phyloP scores from a whole-genome alignment of 140 eudicot genomes.

The Bidens hawaiensis region DNA sequence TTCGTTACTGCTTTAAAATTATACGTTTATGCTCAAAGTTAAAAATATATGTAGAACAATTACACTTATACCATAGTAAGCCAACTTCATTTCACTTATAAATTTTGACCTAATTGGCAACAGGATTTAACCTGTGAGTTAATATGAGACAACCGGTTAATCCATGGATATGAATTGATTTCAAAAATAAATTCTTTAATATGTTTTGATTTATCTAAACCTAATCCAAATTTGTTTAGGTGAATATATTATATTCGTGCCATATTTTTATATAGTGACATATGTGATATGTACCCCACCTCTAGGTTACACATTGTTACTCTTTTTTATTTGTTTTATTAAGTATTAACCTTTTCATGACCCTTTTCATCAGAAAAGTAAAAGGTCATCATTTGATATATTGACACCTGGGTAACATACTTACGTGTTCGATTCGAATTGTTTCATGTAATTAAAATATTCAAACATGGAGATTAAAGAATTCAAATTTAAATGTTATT shows the following conservation, averaged over 20 bases:
- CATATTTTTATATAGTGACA: neutral
- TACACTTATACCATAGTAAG: too few relatives aligned
- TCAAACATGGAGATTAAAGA: conserved; percentile 1
- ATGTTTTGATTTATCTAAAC: too few relatives aligned
- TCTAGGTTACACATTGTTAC: neutral
- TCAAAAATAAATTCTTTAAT: too few relatives aligned
- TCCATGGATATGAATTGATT: too few relatives aligned
- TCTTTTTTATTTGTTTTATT: neutral
- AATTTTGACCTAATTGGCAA: too few relatives aligned
- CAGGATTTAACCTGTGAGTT: too few relatives aligned
- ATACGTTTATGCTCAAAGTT: too few relatives aligned
- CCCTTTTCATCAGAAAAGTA: neutral
- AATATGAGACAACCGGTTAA: too few relatives aligned
- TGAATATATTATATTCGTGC: neutral
- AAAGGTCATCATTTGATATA: neutral
- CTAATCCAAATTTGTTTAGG: neutral
- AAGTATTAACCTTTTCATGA: neutral
- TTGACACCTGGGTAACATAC: neutral
- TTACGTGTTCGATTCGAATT: conserved; percentile 10
- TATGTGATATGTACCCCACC: too few relatives aligned
- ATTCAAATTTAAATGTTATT: neutral
- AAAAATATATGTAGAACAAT: too few relatives aligned
- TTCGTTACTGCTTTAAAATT: too few relatives aligned
- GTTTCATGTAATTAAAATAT: neutral
- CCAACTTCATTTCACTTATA: too few relatives aligned